Percentiles rank a stretch among this genome's conserved stretches.
These are phyloP conservation scores for Trametes villosa DNA, from an alignment of 768 basidiomycete species.

Conservation along the genomic window DNA sequence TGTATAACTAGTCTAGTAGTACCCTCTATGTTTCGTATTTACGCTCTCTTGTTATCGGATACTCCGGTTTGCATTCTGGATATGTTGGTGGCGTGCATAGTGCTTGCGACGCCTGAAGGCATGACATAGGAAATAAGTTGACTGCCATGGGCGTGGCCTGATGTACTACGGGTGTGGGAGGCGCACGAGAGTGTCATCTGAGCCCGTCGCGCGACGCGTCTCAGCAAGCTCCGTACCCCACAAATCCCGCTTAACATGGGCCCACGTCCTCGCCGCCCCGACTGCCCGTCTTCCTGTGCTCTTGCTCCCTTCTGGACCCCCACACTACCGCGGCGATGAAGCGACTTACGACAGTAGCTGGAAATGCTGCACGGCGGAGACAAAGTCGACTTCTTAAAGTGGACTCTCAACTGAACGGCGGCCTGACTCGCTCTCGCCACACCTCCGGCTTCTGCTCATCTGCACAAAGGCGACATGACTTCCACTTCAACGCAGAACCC, in stretches of 20 bases:
- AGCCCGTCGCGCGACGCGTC: constrained; percentile 13
- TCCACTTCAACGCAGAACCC: constrained; percentile 5
- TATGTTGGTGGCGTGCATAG: no score
- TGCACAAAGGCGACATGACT: background rate
- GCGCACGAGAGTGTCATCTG: constrained; percentile 5
- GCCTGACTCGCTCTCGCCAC: background rate
- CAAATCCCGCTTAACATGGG: background rate
- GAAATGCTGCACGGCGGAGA: background rate
- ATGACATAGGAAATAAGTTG: no score
- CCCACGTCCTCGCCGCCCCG: background rate
- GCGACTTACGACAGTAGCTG: no score
- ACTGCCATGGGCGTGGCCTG: no score
- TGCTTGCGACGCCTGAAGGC: no score
- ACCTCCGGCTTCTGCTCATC: background rate
- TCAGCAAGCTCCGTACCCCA: constrained; percentile 10
- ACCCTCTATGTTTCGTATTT: constrained; percentile 3
- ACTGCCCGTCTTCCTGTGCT: no score
- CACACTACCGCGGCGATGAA: no score
- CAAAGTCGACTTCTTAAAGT: background rate
- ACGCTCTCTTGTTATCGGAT: constrained; percentile 19
- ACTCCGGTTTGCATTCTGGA: background rate
- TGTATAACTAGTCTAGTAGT: constrained; percentile 74
- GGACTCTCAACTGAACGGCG: background rate
- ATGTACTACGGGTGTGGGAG: no score
- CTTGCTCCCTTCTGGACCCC: no score